phyloP scores from a whole-genome alignment of 2,329 filamentous ascomycete species.

The Arthrobotrys sphaeroides region DNA sequence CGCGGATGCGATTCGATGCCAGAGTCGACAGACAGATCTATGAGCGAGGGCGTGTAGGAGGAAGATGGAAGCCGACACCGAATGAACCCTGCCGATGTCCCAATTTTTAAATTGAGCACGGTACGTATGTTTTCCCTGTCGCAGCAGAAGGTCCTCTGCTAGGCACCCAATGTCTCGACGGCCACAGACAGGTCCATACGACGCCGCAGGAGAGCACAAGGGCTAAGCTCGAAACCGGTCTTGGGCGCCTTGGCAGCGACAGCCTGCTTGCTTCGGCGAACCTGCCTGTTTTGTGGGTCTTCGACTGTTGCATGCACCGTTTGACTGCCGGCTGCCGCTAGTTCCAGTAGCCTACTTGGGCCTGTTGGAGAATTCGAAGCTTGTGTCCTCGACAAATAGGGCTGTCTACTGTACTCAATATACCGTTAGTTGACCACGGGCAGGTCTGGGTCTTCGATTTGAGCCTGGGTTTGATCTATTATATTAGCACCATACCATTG shows the following conservation, averaged over 20 bases:
- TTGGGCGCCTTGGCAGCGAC: conserved; percentile 24
- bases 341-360: no score
- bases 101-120: not conserved
- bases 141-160: conserved; percentile 7
- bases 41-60: not conserved
- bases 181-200: not conserved
- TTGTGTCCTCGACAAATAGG: no score
- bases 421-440: no score
- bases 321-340: not conserved
- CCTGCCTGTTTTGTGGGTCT: conserved; percentile 34
- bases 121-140: no score
- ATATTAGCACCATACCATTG: no score
- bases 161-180: conserved; percentile 35
- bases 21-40: not conserved
- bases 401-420: no score
- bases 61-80: not conserved
- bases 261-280: conserved; percentile 37
- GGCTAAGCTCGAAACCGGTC: not conserved
- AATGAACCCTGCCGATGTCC: conserved; percentile 3
- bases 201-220: conserved; percentile 14
- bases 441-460: no score
- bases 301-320: not conserved
- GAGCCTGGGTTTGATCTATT: no score
- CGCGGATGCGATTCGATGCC: not conserved
- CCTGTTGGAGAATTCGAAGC: no score